phyloP scores from a whole-genome alignment of 169 alveolate genomes.

The Babesia gibsoni region DNA sequence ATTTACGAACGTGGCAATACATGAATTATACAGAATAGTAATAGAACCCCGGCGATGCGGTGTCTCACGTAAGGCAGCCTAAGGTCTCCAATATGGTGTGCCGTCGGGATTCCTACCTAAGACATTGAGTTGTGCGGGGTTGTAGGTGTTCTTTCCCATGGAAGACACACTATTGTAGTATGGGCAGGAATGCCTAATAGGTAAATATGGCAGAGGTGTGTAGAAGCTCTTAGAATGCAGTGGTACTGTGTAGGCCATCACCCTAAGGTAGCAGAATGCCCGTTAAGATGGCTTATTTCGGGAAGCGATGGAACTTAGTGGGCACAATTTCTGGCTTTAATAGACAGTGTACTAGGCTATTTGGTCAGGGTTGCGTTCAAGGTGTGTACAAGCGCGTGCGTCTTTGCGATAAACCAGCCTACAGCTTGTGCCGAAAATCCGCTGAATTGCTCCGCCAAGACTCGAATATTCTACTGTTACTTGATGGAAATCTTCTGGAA shows the following conservation, averaged over 20 bases:
- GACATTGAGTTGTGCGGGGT: no score
- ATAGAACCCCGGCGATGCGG: background rate
- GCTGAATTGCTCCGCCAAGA: background rate
- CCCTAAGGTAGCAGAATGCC: no score
- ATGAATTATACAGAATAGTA: background rate
- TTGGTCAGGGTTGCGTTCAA: background rate
- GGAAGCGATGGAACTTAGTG: no score
- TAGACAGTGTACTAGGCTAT: background rate
- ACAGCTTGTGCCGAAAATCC: constrained; percentile 23
- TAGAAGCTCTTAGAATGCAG: no score
- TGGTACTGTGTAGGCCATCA: no score
- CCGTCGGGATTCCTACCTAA: background rate
- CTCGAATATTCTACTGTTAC: background rate
- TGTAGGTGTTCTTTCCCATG: no score
- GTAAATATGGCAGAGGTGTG: no score
- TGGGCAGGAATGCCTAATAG: no score
- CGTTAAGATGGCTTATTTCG: no score
- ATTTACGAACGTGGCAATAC: background rate
- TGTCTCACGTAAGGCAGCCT: background rate
- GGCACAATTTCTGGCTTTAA: no score
- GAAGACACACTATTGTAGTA: no score
- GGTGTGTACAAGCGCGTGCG: constrained; percentile 7
- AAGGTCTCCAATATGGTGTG: background rate
- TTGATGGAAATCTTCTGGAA: constrained; percentile 46
- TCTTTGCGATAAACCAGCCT: constrained; percentile 34